Base-by-base conservation (phyloP, 306 rosid genomes). In the Vigna radiata region DNA sequence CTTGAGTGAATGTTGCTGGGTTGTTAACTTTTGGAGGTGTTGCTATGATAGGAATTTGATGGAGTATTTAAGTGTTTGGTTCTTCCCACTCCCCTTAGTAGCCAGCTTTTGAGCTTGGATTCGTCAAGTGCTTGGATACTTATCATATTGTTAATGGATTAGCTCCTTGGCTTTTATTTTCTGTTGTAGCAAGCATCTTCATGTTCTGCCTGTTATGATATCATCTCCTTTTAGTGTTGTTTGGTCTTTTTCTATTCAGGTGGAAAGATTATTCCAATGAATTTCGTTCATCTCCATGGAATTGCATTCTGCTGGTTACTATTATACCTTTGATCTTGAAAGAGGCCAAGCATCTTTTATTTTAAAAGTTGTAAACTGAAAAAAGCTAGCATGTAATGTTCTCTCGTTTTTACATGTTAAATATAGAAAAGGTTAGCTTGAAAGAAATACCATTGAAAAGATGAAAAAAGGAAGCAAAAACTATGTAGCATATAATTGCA, bases 371-470 rank as follows among this genome's bases (percentile, higher is more conserved):
- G 18, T 17, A 70, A 18, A 4, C 37, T 23, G 16, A 56, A 39
- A 23, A 58, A 58, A 27, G 44, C 68, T 73, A 59, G 31, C 41
- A 25, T 44, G 59, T 1, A 4, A 61, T 25, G 27, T 60, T 61
- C 12, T 41, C 27, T 62, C 14, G 18, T 33, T 63, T 17, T 64
- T 18, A 48, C 25, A 47, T 36, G 36, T 75, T 47, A 29, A 46
- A 46, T 47, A 75, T 61, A 61, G 70, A 61, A 60, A 5, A 49
- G 50, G 11, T 63, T 76, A 41, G 29, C 50, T 37, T 49, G 23
- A 47, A 37, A 21, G 27, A 75, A 63, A 15, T 47, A 49, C 52
- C 19, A 61, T 6, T 14, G 62, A 74, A 47, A 29, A 75, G 19
- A 17, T 36, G 27, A 48, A 19, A 46, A 75, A 47, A 62, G 37